These are phyloP conservation scores for Syzygium grande DNA, from an alignment of 345 rosid genomes.

Conservation along the genomic window DNA sequence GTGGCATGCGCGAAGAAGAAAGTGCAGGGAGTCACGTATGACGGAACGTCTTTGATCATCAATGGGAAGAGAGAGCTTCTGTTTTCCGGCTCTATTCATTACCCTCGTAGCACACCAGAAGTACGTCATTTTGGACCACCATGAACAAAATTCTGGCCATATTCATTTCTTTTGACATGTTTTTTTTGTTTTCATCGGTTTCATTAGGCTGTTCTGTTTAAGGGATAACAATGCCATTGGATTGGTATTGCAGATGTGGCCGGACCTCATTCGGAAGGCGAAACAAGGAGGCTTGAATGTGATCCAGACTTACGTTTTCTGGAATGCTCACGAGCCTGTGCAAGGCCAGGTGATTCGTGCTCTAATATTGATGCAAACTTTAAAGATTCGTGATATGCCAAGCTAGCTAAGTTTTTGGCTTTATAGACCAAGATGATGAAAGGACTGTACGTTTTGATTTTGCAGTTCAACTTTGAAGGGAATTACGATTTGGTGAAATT, in stretches of 20 bases:
- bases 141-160: not conserved
- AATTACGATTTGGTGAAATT: slow-evolving; percentile 66
- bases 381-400: not conserved
- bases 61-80: slow-evolving; percentile 53
- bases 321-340: slow-evolving; percentile 58
- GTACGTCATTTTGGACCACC: slow-evolving; percentile 9
- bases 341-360: slow-evolving; percentile 28
- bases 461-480: slow-evolving; percentile 67
- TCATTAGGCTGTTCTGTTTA: not conserved
- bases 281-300: slow-evolving; percentile 49
- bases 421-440: not conserved
- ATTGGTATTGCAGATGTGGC: slow-evolving; percentile 40
- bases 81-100: slow-evolving; percentile 65
- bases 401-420: not conserved
- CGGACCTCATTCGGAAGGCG: slow-evolving; percentile 30
- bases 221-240: not conserved
- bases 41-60: slow-evolving; percentile 41
- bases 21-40: slow-evolving; percentile 25
- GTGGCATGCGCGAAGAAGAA: not conserved
- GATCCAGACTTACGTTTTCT: slow-evolving; percentile 58
- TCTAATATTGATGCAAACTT: not conserved
- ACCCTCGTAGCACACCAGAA: slow-evolving; percentile 56
- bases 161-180: not conserved
- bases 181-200: not conserved
- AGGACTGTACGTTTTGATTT: not conserved